Evolutionary conservation across 2,329 filamentous ascomycete genomes (phyloP), one percentile per base, ranked within the genome.

Genomic region (Magnaporthiopsis incrustans): DNA sequence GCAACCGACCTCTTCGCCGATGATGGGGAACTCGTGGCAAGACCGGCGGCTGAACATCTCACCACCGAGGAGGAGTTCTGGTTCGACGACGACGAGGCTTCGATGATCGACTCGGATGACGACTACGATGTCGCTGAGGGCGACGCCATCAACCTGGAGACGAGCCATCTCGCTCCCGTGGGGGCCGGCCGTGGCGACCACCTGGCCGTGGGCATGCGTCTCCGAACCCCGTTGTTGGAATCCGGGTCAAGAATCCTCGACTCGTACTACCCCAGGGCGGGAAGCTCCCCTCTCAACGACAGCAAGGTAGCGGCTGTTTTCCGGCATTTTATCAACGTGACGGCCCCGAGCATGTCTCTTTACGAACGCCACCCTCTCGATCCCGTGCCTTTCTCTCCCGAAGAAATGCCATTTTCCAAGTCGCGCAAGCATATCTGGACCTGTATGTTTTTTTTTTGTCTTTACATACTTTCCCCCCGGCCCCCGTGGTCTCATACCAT

Each of bases 321-420:
- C 73, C 89, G 89, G 74, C 92, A 98, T 75, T 98, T 97, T 73
- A 87, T 98, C 60, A 89, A 92, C 69, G 89, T 95, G 8, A 96
- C 92, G 2, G 93, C 89, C 0, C 91, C 92, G 0, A 90, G 86
- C 68, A 85, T 98, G 72, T 96, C 93, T 1, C 83, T 96, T 33
- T 97, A 91, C 72, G 93, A 98, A 75, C 84, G 94, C 63, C 87
- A 93, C 73, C 87, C 90, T 2, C 83, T 87, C 64, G 91, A 94
- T 70, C 79, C 84, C 0, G 81, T 90, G 1, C 44, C 18, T 22
- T 22, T 53, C 18, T n/a, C 22, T 3, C 10, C 14, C 14, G 44
- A 53, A n/a, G 44, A 11, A n/a, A 8, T n/a, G 44, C 44, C 44
- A 50, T 7, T 2, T n/a, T 84, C 88, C 3, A 82, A 81, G 61